Evolutionary conservation across 768 basidiomycete species (phyloP), one percentile per base, ranked within the genome.

Genomic region (Suillus placidus): DNA sequence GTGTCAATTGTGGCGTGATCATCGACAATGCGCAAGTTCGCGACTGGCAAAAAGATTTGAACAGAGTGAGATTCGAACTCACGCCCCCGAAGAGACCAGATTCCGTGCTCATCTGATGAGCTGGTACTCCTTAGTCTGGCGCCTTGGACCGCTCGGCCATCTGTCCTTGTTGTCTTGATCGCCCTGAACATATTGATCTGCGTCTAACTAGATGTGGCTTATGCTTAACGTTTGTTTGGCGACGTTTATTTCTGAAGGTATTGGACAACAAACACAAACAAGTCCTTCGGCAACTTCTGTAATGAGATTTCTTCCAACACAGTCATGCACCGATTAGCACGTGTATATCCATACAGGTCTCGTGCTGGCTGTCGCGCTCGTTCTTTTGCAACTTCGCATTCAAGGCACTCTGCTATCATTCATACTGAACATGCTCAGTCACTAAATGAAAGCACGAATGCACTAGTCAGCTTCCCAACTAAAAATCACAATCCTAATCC

Each of bases 81-180:
- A 61, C 56, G 61, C 65, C 67, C 55, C 55, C 54, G 40, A 49
- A 38, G 60, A 51, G 54, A 54, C 65, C 65, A 62, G 54, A 66
- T 62, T 35, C 14, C 42, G 9, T 43, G 34, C 23, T 37, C 47
- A 43, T 64, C 34, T 12, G 30, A 40, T 49, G 63, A 63, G 54
- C 62, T 54, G 57, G 58, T 60, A 38, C 64, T 82, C 87, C 87
- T 87, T 88, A 87, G 87, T 90, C 88, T 91, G 87, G 87, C 89
- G 88, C 89, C 89, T 90, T 89, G 87, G 88, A 90, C 88, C 88
- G 88, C 88, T 91, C 89, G 88, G 89, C 89, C 88, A 91, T 90
- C 87, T 89, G 85, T 77, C 81, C 81, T 66, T 71, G 61, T 35
- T 32, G 45, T 4, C 1, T 0, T 8, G 0, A 5, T 26, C 38